A percentile compares a stretch with the other conserved stretches of the same genome.
phyloP scores from a whole-genome alignment of 2,329 filamentous ascomycete species.

The Beauveria sp. region DNA sequence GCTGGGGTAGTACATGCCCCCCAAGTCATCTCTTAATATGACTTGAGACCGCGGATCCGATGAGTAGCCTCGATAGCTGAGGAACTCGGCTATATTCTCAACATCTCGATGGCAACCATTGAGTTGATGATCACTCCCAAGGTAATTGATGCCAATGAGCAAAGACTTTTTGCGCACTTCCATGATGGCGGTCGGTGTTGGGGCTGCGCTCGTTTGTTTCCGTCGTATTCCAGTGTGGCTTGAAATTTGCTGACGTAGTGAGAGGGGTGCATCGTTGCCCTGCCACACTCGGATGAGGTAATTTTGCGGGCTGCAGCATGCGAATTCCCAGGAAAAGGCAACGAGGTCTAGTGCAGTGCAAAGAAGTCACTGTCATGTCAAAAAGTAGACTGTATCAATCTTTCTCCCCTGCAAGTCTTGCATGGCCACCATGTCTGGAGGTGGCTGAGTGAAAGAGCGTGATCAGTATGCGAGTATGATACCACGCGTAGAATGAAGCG shows the following conservation, averaged over 20 bases:
- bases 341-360: too few relatives aligned
- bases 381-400: not conserved
- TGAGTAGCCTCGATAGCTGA: constrained; percentile 24
- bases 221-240: not conserved
- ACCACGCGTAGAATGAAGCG: too few relatives aligned
- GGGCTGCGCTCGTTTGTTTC: not conserved
- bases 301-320: not conserved
- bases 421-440: too few relatives aligned
- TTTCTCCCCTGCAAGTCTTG: not conserved
- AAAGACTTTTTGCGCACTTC: constrained; percentile 35
- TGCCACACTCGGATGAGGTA: constrained; percentile 4
- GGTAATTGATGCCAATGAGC: constrained; percentile 55
- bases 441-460: too few relatives aligned
- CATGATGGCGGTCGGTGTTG: constrained; percentile 2
- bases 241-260: not conserved
- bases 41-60: constrained; percentile 7
- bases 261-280: constrained; percentile 2
- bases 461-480: too few relatives aligned
- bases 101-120: constrained; percentile 54
- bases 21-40: constrained; percentile 21
- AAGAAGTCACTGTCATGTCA: not conserved
- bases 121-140: constrained; percentile 47
- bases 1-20: constrained; percentile 45
- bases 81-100: constrained; percentile 50
- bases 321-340: not conserved